phyloP scores from a whole-genome alignment of 176 grass and related monocot species.

The Aegilops umbellulata region DNA sequence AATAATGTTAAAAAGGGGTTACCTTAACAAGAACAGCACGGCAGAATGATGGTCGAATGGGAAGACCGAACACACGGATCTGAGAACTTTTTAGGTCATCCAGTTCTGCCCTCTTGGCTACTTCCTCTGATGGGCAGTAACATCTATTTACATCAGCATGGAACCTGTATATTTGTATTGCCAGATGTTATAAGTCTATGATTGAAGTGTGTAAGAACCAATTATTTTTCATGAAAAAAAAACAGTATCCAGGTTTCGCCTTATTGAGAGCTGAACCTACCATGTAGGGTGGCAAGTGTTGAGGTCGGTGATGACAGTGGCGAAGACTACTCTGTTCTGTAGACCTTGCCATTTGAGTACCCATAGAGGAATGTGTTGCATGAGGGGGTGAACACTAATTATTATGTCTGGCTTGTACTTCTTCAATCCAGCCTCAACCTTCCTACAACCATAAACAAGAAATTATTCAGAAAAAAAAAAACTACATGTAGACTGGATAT shows the following conservation, averaged over 20 bases:
- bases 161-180: conserved; percentile 57
- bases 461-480: conserved; percentile 15
- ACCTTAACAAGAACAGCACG: conserved; percentile 90
- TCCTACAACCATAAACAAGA: conserved; percentile 69
- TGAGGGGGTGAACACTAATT: conserved; percentile 98
- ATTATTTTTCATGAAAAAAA: background rate
- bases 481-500: background rate
- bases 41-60: conserved; percentile 91
- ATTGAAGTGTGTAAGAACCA: background rate
- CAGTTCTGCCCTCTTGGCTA: conserved; percentile 84
- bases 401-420: conserved; percentile 99
- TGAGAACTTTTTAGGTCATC: conserved; percentile 79
- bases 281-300: conserved; percentile 98
- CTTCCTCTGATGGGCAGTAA: conserved; percentile 97
- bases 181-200: conserved; percentile 9
- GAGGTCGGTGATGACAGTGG: conserved; percentile 94
- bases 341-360: conserved; percentile 98
- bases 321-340: conserved; percentile 81
- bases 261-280: conserved; percentile 29
- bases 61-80: conserved; percentile 86
- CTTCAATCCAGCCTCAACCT: conserved; percentile 97
- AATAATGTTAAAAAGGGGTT: background rate
- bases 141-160: conserved; percentile 91
- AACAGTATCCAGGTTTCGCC: background rate
- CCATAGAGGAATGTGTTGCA: conserved; percentile 99